phyloP scores from a whole-genome alignment of 768 basidiomycete species.

The Calocybe indica region DNA sequence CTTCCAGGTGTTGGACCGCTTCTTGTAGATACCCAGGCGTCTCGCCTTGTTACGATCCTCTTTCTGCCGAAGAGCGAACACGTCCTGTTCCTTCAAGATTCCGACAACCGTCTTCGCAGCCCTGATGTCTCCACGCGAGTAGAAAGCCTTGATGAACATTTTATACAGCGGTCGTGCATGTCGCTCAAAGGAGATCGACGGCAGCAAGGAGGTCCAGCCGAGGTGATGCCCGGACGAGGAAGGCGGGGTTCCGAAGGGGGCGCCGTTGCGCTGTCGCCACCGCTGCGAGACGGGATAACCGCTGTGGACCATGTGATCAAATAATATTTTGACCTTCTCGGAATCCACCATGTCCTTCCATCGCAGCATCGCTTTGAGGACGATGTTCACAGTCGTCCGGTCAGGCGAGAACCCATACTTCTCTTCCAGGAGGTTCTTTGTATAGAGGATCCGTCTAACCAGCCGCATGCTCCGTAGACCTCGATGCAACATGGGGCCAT shows the following conservation, averaged over 20 bases:
- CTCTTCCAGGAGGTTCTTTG: constrained; percentile 36
- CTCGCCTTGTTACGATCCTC: constrained; percentile 26
- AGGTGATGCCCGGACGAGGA: constrained; percentile 6
- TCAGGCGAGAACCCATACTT: constrained; percentile 53
- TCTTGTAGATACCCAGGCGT: constrained; percentile 13
- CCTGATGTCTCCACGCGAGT: constrained; percentile 42
- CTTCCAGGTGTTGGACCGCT: no score
- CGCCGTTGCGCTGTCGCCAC: constrained; percentile 21
- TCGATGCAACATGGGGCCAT: constrained; percentile 29
- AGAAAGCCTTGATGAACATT: constrained; percentile 67
- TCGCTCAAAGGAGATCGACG: constrained; percentile 44
- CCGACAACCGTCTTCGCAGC: constrained; percentile 50
- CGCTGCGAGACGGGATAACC: constrained; percentile 48
- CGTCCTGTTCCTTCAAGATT: constrained; percentile 45
- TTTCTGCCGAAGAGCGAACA: constrained; percentile 17
- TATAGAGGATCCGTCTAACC: constrained; percentile 34
- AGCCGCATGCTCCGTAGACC: constrained; percentile 35
- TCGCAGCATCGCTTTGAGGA: constrained; percentile 53
- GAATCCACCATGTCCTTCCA: constrained; percentile 42
- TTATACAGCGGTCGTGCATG: constrained; percentile 68
- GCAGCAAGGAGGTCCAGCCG: constrained; percentile 29
- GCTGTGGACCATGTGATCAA: constrained; percentile 53
- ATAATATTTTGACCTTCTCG: constrained; percentile 44
- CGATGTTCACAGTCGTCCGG: constrained; percentile 63
- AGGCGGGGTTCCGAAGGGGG: constrained; percentile 39